Conservation (phyloP, 345 rosid species). For the Isatis tinctoria region DNA sequence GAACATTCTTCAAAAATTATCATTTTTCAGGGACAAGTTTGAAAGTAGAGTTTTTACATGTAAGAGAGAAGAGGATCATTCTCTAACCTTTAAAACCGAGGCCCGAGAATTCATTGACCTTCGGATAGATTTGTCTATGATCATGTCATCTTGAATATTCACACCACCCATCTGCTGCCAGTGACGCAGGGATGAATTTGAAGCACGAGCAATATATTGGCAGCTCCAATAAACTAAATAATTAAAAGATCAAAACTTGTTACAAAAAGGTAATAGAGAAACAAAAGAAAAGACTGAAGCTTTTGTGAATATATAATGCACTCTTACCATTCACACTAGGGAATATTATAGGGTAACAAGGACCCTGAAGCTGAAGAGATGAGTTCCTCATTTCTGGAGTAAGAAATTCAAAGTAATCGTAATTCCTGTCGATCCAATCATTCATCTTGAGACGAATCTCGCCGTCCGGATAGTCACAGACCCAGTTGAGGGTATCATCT, state of each 20-base stretch:
- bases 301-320: neutral
- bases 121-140: constrained; percentile 81
- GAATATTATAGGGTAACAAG: constrained; percentile 93
- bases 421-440: constrained; percentile 88
- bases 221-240: constrained; percentile 90
- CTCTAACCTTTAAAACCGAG: constrained; percentile 76
- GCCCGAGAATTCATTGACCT: constrained; percentile 75
- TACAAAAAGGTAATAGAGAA: neutral
- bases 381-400: constrained; percentile 88
- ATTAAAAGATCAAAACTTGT: neutral
- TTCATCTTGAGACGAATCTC: constrained; percentile 71
- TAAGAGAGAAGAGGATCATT: constrained; percentile 8
- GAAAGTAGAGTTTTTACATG: neutral
- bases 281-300: neutral
- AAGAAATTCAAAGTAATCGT: constrained; percentile 89
- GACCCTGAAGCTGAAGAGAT: constrained; percentile 95
- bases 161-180: constrained; percentile 98
- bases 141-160: constrained; percentile 68
- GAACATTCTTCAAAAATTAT: neutral
- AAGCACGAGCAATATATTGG: constrained; percentile 81
- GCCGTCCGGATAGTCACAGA: constrained; percentile 98
- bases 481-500: constrained; percentile 83
- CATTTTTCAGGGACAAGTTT: neutral
- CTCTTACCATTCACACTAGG: constrained; percentile 81
- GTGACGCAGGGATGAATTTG: constrained; percentile 75